Evolutionary conservation across 257 asterid genomes (phyloP).

Genomic region (Lavandula angustifolia): DNA sequence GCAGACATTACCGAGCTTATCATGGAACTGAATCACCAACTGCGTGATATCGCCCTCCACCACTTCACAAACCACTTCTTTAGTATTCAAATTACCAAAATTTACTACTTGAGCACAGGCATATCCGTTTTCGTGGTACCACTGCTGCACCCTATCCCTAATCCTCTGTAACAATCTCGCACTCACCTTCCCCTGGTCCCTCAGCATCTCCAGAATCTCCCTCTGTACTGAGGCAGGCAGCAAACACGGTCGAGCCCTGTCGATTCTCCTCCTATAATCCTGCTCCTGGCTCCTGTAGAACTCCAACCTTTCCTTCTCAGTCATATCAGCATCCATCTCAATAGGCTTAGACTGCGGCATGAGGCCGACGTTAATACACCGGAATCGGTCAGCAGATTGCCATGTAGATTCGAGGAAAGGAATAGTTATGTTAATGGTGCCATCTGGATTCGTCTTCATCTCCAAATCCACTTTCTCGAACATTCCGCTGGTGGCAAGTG

Average conservation of each 20-base stretch:
- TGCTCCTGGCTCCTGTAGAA: conserved; percentile 63
- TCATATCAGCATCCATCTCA: conserved; percentile 96
- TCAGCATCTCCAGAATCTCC: conserved; percentile 75
- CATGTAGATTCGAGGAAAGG: conserved; percentile 87
- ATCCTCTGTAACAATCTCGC: conserved; percentile 94
- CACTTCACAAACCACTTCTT: conserved; percentile 95
- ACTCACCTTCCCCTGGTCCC: conserved; percentile 72
- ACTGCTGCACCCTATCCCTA: conserved; percentile 90
- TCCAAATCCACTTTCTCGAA: conserved; percentile 91
- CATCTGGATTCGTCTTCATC: conserved; percentile 80
- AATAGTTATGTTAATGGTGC: conserved; percentile 63
- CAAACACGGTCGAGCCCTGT: conserved; percentile 79
- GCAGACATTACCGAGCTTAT: conserved; percentile 89
- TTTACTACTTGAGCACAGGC: conserved; percentile 95
- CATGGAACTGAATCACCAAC: conserved; percentile 83
- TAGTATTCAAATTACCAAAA: conserved; percentile 91
- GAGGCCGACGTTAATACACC: conserved; percentile 89
- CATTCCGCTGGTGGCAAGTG: conserved; percentile 87
- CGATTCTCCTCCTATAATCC: conserved; percentile 83
- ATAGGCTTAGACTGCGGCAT: conserved; percentile 85
- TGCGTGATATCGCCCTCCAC: conserved; percentile 99
- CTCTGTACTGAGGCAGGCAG: conserved; percentile 66
- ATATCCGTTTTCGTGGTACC: conserved; percentile 94
- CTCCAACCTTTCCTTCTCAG: conserved; percentile 79
- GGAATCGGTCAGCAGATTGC: conserved; percentile 80